Evolutionary conservation across 495 filamentous ascomycete species (phyloP), one percentile per base, ranked within the genome.

Genomic region (Bacidia rubella): DNA sequence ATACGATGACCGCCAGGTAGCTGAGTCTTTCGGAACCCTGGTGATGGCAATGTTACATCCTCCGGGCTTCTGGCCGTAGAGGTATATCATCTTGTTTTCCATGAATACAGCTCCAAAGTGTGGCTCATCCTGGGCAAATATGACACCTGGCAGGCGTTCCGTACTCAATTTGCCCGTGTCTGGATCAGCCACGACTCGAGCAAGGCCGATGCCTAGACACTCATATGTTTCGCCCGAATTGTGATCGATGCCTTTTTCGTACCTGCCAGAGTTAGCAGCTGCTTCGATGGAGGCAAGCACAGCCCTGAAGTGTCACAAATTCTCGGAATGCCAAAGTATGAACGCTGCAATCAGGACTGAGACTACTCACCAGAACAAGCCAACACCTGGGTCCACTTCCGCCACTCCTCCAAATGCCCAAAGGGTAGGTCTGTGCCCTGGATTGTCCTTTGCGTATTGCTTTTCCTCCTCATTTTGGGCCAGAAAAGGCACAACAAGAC

Each of bases 371-470:
- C 59, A 63, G 21, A 56, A 40, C 39, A 35, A 50, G 19, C 62
- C 62, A 40, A 50, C 19, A 51, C 54, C 49, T 24, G 41, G 19
- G 1, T 26, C 44, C 1, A 51, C 48, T 21, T 65, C 62, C 10
- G 58, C 57, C 9, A 55, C 44, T 11, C 62, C 62, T 7, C 62
- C 57, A 44, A 57, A 63, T 15, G 41, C 47, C 53, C 62, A 62
- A 7, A 63, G 52, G n/a, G 55, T 58, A n/a, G 59, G 7, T 9
- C 57, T 49, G 11, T 39, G 21, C 22, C n/a, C 43, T 17, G 7
- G 10, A 25, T 24, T 5, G 9, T 46, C 52, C 40, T 65, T 50
- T 38, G 51, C 39, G 21, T 56, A 51, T 22, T 44, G 26, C 41
- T 41, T 38, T 44, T 60, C 56, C 24, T 42, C 24, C 12, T 53